Evolutionary conservation across 345 rosid genomes (phyloP).

Genomic region (Eucalyptus regnans): DNA sequence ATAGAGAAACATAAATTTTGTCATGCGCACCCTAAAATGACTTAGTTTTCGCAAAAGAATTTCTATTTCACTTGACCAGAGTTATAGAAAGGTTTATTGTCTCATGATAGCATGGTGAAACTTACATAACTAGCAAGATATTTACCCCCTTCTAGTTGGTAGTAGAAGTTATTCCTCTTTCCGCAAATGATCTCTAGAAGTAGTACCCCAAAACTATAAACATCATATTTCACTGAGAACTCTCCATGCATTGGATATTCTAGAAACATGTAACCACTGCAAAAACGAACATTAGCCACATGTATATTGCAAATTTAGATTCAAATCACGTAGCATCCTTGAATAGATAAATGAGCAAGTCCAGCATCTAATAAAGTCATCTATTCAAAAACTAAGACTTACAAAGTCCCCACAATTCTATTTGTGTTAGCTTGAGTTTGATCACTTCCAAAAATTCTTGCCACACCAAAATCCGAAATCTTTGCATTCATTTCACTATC

Average conservation of each 20-base stretch:
- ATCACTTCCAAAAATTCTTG: not conserved
- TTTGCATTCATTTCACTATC: not conserved
- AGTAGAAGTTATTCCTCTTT: not conserved
- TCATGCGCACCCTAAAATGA: not conserved
- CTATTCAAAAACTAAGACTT: not conserved
- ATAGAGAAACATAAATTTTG: no score
- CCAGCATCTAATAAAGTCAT: not conserved
- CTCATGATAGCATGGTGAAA: not conserved
- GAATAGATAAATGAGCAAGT: not conserved
- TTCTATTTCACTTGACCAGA: not conserved
- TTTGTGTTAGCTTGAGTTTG: not conserved
- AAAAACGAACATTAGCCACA: not conserved
- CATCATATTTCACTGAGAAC: not conserved
- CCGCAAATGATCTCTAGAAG: not conserved
- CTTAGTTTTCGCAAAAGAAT: not conserved
- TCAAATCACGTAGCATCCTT: not conserved
- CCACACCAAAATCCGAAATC: not conserved
- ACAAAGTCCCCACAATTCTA: not conserved
- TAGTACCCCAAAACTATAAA: not conserved
- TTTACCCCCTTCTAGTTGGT: not conserved
- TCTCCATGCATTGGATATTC: not conserved
- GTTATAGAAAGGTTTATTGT: fast-evolving
- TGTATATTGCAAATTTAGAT: not conserved
- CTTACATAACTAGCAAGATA: not conserved
- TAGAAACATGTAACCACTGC: not conserved